Percentiles rank a stretch among this genome's conserved stretches.
These are phyloP conservation scores for Aspergillus tamarii DNA, from an alignment of 2,329 filamentous ascomycete species.

Conservation along the genomic window DNA sequence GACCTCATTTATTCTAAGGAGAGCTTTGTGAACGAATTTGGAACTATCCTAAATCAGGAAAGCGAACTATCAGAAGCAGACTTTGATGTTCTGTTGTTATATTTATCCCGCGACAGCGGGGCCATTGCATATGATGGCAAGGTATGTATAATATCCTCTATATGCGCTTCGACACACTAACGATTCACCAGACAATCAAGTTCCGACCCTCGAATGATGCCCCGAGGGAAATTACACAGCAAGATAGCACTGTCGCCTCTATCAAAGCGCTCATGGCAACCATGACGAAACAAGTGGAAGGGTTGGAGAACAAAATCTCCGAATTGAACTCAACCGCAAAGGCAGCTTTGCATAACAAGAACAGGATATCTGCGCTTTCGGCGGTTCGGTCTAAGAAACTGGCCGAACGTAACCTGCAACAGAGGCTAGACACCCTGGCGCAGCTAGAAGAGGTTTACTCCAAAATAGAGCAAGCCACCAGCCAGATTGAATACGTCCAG, in stretches of 20 bases:
- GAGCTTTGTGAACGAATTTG: constrained; percentile 65
- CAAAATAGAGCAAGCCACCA: constrained; percentile 83
- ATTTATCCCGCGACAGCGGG: constrained; percentile 68
- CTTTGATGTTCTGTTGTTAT: constrained; percentile 70
- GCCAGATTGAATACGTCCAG: constrained; percentile 80
- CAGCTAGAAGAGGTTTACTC: constrained; percentile 82
- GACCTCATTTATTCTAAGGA: constrained; percentile 70
- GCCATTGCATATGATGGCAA: constrained; percentile 52
- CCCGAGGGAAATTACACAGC: constrained; percentile 64
- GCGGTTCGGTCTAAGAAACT: constrained; percentile 82
- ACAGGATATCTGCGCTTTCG: constrained; percentile 73
- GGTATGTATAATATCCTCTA: constrained; percentile 32
- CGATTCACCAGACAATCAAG: constrained; percentile 65
- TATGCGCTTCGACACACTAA: constrained; percentile 21
- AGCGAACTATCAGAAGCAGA: constrained; percentile 64
- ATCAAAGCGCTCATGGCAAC: constrained; percentile 72
- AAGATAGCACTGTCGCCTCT: constrained; percentile 81
- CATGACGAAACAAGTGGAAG: constrained; percentile 68
- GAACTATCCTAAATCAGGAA: constrained; percentile 52
- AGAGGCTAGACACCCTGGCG: constrained; percentile 71
- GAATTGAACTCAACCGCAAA: constrained; percentile 62
- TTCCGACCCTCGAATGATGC: constrained; percentile 62
- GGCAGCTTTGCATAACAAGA: constrained; percentile 71
- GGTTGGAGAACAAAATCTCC: constrained; percentile 60
- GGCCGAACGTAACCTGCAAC: constrained; percentile 72